These are phyloP conservation scores for Trichoderma citrinoviride DNA, from an alignment of 2,329 filamentous ascomycete species.

Conservation along the genomic window DNA sequence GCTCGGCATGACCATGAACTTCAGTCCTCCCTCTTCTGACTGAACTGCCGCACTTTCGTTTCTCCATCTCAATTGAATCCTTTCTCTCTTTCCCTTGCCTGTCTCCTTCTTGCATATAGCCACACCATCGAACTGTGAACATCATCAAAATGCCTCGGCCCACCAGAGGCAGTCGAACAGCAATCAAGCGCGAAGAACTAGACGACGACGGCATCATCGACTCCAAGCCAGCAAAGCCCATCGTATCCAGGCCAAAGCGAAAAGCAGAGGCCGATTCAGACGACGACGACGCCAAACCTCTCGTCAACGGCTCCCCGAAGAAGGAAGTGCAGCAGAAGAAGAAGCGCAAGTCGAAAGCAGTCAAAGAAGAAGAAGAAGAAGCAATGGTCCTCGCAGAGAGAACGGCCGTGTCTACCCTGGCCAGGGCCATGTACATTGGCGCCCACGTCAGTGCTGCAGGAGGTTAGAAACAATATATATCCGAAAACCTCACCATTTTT, in stretches of 20 bases:
- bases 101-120: not conserved
- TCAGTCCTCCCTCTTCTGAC: not conserved
- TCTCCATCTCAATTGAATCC: not conserved
- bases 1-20: not conserved
- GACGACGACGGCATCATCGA: constrained; percentile 25
- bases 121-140: not conserved
- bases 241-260: constrained; percentile 26
- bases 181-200: constrained; percentile 36
- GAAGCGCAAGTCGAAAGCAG: constrained; percentile 32
- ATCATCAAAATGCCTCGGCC: constrained; percentile 36
- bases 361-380: constrained; percentile 34
- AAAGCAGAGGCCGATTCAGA: constrained; percentile 23
- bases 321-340: not conserved
- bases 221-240: constrained; percentile 25
- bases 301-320: too few relatives aligned
- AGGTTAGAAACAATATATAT: constrained; percentile 53
- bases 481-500: constrained; percentile 29
- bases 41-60: not conserved
- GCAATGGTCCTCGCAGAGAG: constrained; percentile 64
- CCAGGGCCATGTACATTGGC: constrained; percentile 75
- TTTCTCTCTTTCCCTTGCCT: accelerated
- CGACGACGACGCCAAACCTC: not conserved
- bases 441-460: constrained; percentile 90
- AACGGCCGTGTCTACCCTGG: constrained; percentile 61
- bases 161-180: constrained; percentile 35